Conservation (phyloP, 805 yeast genomes). For the Myxozyma neotropica region DNA sequence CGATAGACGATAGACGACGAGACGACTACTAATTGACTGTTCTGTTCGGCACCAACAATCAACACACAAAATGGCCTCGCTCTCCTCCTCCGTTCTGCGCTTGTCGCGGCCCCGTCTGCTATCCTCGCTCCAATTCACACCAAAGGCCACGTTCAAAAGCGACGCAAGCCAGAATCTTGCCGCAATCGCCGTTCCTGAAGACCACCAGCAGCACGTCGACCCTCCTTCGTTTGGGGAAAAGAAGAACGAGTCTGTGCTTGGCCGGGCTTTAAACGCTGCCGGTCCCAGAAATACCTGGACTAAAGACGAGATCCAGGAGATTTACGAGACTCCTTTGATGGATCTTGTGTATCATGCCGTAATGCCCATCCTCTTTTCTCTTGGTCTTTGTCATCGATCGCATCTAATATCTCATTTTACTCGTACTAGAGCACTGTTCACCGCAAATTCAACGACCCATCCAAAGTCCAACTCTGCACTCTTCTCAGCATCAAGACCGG, state of each 20-base stretch:
- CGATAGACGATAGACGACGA: too few species aligned
- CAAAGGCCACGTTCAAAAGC: slow-evolving; percentile 8
- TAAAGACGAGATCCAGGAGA: slow-evolving; percentile 57
- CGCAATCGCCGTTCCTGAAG: slow-evolving; percentile 14
- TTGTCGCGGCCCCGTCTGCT: too few species aligned
- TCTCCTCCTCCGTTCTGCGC: neutral
- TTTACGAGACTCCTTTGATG: slow-evolving; percentile 67
- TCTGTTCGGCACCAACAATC: too few species aligned
- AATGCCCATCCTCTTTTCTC: neutral
- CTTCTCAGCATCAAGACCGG: slow-evolving; percentile 75
- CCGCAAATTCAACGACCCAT: slow-evolving; percentile 65
- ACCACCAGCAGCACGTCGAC: neutral
- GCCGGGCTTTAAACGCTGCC: slow-evolving; percentile 13
- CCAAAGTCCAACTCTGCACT: slow-evolving; percentile 74
- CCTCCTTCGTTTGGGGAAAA: neutral
- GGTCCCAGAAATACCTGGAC: slow-evolving; percentile 54
- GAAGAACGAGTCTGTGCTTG: slow-evolving; percentile 1
- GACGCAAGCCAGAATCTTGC: slow-evolving; percentile 6
- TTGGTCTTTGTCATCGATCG: too few species aligned
- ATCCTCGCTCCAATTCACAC: too few species aligned
- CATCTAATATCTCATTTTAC: neutral
- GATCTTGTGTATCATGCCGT: slow-evolving; percentile 59
- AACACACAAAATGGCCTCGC: too few species aligned
- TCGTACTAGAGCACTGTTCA: slow-evolving; percentile 47
- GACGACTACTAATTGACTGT: too few species aligned